Evolutionary conservation across 306 rosid genomes (phyloP), one percentile per base, ranked within the genome.

Genomic region (barrel medic (Medicago truncatula)): DNA sequence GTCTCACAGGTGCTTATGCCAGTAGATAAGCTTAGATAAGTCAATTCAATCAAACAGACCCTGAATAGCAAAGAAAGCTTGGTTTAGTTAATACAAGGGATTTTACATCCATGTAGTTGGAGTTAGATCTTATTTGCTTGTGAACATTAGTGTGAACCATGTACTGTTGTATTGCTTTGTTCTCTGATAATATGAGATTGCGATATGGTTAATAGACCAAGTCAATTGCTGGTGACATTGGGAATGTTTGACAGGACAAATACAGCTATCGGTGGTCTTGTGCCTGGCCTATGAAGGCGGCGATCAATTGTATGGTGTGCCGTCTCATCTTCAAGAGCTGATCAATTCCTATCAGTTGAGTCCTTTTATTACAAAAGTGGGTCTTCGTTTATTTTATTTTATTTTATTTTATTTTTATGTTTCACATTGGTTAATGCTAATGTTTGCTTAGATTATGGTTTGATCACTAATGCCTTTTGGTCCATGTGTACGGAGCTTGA

Each of bases 301-400:
- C 52, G 21, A 75, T 81, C 87, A 83, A 64, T 50, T 81, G 82
- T 91, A 83, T 78, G 70, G 18, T 74, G 69, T 92, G 70, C 87
- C 87, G 2, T 78, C 72, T 7, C 83, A 72, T 75, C 84, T 92
- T 18, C 87, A 71, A 65, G 92, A 88, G 88, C 82, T 92, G 64
- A 82, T 92, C 70, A 73, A 65, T 47, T 80, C 83, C 83, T 83
- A 90, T 85, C 85, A 87, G 87, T 89, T 95, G 92, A 92, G 88
- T 92, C 86, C 96, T 71, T 95, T 88, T 87, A 81, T 85, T 78
- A 80, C 95, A 81, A 90, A 95, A 88, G 98, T 95, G 87, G 83
- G 92, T 90, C 59, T 86, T 84, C 76, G 11, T 83, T 80, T 80
- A 25, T 49, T 28, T 25, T 1, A 25, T 25, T 25, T n/a, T n/a